Conservation (phyloP, 805 yeast genomes). For the Pichia paraexigua region DNA sequence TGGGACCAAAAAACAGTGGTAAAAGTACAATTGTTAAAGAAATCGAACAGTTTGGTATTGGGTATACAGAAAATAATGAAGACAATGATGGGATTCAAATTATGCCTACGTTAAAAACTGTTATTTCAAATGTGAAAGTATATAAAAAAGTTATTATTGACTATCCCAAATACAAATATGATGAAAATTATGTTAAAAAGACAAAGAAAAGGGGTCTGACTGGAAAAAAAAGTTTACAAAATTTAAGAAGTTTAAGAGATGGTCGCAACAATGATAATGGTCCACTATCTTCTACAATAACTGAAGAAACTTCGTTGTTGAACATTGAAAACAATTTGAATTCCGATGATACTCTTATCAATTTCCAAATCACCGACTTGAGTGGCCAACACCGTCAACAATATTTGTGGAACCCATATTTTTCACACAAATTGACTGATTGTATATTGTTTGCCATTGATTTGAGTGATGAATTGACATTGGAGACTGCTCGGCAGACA, state of each 20-base stretch:
- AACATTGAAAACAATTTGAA: not conserved
- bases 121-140: not conserved
- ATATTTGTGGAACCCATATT: conserved; percentile 17
- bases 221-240: not conserved
- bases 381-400: conserved; percentile 26
- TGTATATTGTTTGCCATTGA: conserved; percentile 25
- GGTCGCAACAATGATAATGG: not conserved
- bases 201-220: not conserved
- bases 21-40: not conserved
- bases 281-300: not conserved
- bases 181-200: too few species aligned
- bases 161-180: not conserved
- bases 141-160: not conserved
- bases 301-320: conserved; percentile 1
- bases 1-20: not conserved
- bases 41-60: not conserved
- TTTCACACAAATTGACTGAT: conserved; percentile 8
- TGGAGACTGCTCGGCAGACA: not conserved
- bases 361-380: conserved; percentile 18
- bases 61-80: not conserved
- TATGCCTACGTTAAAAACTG: not conserved
- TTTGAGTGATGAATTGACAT: conserved; percentile 22
- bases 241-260: not conserved
- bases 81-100: not conserved
- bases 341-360: not conserved